Evolutionary conservation across 2,329 filamentous ascomycete genomes (phyloP).

Genomic region (Alternaria postmessia): DNA sequence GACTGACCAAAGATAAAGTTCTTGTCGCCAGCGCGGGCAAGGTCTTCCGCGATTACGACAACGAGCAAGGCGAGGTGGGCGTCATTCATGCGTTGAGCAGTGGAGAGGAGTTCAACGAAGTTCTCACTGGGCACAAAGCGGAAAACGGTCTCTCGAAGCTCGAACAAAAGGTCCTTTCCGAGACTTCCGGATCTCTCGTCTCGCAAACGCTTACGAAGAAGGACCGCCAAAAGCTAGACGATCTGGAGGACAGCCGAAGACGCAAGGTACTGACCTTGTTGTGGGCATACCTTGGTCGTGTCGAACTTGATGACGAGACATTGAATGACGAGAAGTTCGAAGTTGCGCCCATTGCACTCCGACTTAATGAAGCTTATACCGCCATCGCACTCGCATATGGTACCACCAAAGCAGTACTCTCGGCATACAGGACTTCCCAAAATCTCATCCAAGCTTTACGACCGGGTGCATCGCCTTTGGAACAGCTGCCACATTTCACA

Average conservation of each 20-base stretch:
- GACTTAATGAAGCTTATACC: constrained; percentile 84
- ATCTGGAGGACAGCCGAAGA: constrained; percentile 79
- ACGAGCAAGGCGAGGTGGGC: constrained; percentile 80
- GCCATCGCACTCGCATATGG: constrained; percentile 89
- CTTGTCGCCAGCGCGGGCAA: constrained; percentile 93
- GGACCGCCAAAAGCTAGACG: constrained; percentile 78
- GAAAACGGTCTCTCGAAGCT: constrained; percentile 83
- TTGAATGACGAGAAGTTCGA: constrained; percentile 88
- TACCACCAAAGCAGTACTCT: constrained; percentile 80
- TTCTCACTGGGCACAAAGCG: constrained; percentile 78
- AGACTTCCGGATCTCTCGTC: constrained; percentile 62
- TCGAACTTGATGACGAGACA: constrained; percentile 80
- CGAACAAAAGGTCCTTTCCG: constrained; percentile 78
- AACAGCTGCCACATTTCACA: constrained; percentile 90
- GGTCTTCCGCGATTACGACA: constrained; percentile 91
- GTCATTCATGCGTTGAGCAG: constrained; percentile 83
- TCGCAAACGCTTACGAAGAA: constrained; percentile 71
- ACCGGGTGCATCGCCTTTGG: constrained; percentile 82
- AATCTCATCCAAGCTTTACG: constrained; percentile 88
- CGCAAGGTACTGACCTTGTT: constrained; percentile 88
- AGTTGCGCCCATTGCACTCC: constrained; percentile 84
- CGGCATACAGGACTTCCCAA: constrained; percentile 83
- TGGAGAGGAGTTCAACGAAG: constrained; percentile 82
- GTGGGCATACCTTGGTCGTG: constrained; percentile 92
- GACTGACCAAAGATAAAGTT: constrained; percentile 90